phyloP scores from a whole-genome alignment of 805 yeast species.

The Cyberlindnera amylophila region DNA sequence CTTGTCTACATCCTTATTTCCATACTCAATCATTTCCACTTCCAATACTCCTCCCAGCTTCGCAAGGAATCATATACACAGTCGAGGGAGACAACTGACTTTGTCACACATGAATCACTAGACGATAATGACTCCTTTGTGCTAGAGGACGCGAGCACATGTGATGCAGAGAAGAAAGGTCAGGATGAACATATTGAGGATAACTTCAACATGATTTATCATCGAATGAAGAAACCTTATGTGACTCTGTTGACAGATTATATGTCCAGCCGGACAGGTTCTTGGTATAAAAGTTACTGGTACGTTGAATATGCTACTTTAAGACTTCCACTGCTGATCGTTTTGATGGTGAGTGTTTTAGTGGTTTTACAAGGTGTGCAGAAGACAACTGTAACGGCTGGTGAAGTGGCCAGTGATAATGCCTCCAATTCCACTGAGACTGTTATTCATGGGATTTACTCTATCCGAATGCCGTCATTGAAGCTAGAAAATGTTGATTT shows the following conservation, averaged over 20 bases:
- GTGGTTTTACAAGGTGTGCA: slow-evolving; percentile 1
- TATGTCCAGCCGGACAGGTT: not conserved
- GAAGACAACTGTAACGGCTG: not conserved
- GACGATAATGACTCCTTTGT: no score
- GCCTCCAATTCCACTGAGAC: not conserved
- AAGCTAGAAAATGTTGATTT: not conserved
- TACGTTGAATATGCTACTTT: slow-evolving; percentile 3
- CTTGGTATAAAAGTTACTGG: slow-evolving; percentile 10
- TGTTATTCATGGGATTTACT: not conserved
- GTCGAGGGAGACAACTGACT: no score
- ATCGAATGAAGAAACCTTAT: slow-evolving; percentile 1
- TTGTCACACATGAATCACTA: no score
- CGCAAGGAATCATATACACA: slow-evolving; percentile 4
- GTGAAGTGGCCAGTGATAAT: not conserved
- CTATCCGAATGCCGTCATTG: not conserved
- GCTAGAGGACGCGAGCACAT: no score
- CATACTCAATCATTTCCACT: slow-evolving; percentile 8
- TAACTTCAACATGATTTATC: slow-evolving; percentile 6
- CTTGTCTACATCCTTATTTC: slow-evolving; percentile 8
- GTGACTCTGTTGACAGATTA: slow-evolving; percentile 9
- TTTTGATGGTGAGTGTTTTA: slow-evolving; percentile 1
- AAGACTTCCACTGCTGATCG: slow-evolving; percentile 4
- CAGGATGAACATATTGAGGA: no score
- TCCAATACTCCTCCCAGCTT: slow-evolving; percentile 9
- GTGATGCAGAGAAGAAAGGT: no score